Evolutionary conservation across 352 stramenopile species (phyloP).

Genomic region (Peronospora farinosa): DNA sequence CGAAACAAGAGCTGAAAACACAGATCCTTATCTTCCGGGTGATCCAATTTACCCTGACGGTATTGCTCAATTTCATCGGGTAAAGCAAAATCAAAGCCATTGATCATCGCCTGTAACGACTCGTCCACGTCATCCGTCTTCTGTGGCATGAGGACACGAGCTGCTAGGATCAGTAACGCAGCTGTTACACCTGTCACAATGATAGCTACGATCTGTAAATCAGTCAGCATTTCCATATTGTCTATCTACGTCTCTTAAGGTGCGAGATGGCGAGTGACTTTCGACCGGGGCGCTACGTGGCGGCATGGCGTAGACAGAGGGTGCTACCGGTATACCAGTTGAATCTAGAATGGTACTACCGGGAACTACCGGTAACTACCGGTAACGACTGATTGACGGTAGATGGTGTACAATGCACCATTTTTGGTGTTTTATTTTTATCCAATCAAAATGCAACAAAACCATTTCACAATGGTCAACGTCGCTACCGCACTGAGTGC

Average conservation of each 20-base stretch:
- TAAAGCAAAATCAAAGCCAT: conserved; percentile 84
- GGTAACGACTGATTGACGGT: background rate
- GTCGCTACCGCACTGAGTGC: background rate
- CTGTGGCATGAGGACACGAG: conserved; percentile 64
- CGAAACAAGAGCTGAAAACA: conserved; percentile 81
- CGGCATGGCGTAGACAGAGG: conserved; percentile 4
- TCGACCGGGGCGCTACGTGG: conserved; percentile 29
- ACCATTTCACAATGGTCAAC: conserved; percentile 5
- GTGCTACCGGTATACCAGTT: conserved; percentile 3
- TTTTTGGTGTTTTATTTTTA: background rate
- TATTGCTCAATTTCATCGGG: conserved; percentile 77
- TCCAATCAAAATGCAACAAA: conserved; percentile 10
- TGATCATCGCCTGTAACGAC: conserved; percentile 84
- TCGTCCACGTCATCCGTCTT: conserved; percentile 66
- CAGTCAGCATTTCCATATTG: conserved; percentile 40
- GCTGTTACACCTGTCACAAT: conserved; percentile 52
- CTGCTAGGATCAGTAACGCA: conserved; percentile 53
- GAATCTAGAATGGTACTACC: too few species aligned
- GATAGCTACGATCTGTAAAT: conserved; percentile 69
- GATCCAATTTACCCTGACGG: conserved; percentile 59
- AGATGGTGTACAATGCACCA: background rate
- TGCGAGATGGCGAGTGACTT: conserved; percentile 13
- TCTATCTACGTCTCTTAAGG: conserved; percentile 4
- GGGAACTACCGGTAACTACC: too few species aligned
- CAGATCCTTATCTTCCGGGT: conserved; percentile 56